Evolutionary conservation across 768 basidiomycete genomes (phyloP).

Genomic region (Lentinula sp.): DNA sequence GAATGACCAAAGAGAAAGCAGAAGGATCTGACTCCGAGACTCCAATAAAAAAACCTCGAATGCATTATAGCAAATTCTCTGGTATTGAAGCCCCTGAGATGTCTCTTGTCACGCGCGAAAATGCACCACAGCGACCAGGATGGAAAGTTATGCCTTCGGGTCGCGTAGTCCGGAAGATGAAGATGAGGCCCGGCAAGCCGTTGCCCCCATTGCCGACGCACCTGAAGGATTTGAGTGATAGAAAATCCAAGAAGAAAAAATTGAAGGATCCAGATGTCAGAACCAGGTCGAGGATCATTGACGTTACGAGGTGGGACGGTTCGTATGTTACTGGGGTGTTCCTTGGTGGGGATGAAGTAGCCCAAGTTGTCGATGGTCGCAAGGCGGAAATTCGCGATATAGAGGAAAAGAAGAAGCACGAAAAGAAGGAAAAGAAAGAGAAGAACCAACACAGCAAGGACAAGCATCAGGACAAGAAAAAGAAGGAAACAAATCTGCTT

Average conservation of each 20-base stretch:
- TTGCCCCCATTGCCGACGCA: conserved; percentile 29
- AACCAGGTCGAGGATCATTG: conserved; percentile 60
- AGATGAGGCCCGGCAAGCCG: conserved; percentile 66
- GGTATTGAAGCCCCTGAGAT: conserved; percentile 55
- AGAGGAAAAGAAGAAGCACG: conserved; percentile 11
- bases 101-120: conserved; percentile 55
- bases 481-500: conserved; percentile 9
- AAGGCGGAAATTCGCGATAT: conserved; percentile 3
- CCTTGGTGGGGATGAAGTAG: conserved; percentile 29
- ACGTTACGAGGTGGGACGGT: conserved; percentile 67
- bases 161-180: conserved; percentile 57
- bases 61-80: conserved; percentile 21
- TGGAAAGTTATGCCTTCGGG: conserved; percentile 71
- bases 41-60: conserved; percentile 36
- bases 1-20: conserved; percentile 29
- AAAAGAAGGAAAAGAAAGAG: conserved; percentile 3
- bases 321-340: conserved; percentile 65
- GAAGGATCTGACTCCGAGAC: conserved; percentile 30
- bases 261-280: conserved; percentile 46
- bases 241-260: conserved; percentile 36
- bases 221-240: conserved; percentile 17
- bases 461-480: conserved; percentile 7
- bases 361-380: conserved; percentile 11
- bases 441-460: conserved; percentile 1
- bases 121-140: conserved; percentile 41